Percentiles rank a stretch among this genome's conserved stretches.
Conservation (phyloP, 2,329 filamentous ascomycete species). For the Sarocladiaceae sp. region DNA sequence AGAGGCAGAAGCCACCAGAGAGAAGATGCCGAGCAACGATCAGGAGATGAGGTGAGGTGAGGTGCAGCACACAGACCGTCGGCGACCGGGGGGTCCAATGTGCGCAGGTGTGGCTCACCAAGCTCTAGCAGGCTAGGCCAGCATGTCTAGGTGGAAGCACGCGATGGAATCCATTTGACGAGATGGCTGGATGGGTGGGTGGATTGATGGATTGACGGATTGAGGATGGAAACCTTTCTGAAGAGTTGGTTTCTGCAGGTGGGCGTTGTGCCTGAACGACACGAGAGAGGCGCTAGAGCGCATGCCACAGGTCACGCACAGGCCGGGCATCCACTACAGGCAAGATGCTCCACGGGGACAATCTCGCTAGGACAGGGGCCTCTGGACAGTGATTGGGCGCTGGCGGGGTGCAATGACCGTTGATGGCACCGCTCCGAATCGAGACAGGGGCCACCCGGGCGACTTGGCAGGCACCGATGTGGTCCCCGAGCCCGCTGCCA, state of each 20-base stretch:
- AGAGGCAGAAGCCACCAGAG: too few species aligned
- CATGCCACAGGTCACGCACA: too few species aligned
- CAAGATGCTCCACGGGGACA: neutral
- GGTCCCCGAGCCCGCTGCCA: too few species aligned
- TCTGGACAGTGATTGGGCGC: neutral
- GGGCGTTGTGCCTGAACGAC: neutral
- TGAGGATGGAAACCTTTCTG: neutral
- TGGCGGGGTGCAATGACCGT: too few species aligned
- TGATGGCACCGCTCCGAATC: too few species aligned
- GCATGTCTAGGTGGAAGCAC: too few species aligned
- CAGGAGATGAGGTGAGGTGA: neutral
- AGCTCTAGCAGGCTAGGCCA: neutral
- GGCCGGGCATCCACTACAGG: neutral
- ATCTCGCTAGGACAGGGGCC: neutral
- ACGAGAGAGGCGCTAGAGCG: neutral
- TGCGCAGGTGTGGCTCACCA: neutral
- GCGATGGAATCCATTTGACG: neutral
- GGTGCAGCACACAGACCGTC: neutral
- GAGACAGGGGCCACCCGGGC: neutral
- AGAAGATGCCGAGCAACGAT: neutral
- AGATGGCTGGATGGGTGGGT: neutral
- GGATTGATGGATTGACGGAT: neutral
- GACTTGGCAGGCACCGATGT: conserved; percentile 8
- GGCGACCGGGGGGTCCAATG: too few species aligned
- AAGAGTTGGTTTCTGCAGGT: neutral